Base-by-base conservation (phyloP, 129 eudicot genomes). In the Pulicaria dysenterica region DNA sequence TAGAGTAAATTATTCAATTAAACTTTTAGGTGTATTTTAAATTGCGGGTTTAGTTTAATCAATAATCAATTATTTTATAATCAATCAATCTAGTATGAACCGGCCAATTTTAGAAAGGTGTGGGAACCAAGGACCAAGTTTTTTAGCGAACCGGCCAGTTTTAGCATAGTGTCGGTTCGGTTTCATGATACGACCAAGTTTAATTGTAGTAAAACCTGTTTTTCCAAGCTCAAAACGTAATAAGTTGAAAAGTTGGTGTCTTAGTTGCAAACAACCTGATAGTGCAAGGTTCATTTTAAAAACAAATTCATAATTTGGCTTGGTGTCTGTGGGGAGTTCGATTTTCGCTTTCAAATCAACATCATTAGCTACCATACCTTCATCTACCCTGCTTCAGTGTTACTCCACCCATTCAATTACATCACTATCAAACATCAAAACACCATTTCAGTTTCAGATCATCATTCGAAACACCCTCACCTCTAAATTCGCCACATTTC, bases 391-490 rank as follows among this genome's bases (percentile, higher is more conserved):
- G 37, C 81, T 76, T 68, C 14, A 68, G 5, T 48, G 1, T 77
- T 14, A 77, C 81, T 77, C 75, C 69, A 77, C 51, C 54, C 42
- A 50, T 50, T 62, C 62, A n/a, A 58, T 73, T 31, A 38, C 17
- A 71, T 8, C 56, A 47, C 43, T n/a, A 68, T 45, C 10, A 1
- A n/a, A n/a, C 39, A 11, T 9, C 46, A 39, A 37, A 39, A 37
- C 41, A 4, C 13, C 38, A 11, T 4, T 49, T 12, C 50, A 69
- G 16, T 4, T 49, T 12, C 50, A 69, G 16, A 38, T 16, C 67
- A 5, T 16, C 8, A 19, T 48, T 51, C 41, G 4, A 13, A 49
- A 49, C 34, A 51, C 61, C 10, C 31, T 58, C n/a, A 46, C 42
- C 62, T 40, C 77, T 57, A 70, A 40, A 45, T 17, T 69, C 40